Conservation (phyloP, 345 rosid genomes). For the Turnera subulata region DNA sequence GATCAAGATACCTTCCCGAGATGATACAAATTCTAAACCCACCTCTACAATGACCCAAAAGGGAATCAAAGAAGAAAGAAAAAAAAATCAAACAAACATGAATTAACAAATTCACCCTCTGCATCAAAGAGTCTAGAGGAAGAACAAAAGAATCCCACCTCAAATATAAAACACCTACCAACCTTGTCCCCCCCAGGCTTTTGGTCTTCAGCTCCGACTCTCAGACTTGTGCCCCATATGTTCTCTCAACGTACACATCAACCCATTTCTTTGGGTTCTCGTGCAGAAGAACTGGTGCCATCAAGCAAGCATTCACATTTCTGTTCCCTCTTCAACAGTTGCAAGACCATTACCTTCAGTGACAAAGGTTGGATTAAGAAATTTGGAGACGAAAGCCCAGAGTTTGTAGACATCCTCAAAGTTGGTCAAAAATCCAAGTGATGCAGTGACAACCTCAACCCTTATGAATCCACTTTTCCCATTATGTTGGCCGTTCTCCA, state of each 20-base stretch:
- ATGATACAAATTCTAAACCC: slow-evolving; percentile 46
- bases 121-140: slow-evolving; percentile 29
- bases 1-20: slow-evolving; percentile 21
- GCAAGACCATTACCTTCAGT: slow-evolving; percentile 64
- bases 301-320: too few relatives aligned
- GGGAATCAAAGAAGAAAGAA: neutral
- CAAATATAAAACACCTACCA: slow-evolving; percentile 2
- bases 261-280: neutral
- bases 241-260: slow-evolving; percentile 1
- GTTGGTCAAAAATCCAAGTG: slow-evolving; percentile 89
- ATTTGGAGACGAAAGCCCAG: slow-evolving; percentile 90
- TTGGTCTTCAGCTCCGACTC: slow-evolving; percentile 34
- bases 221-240: slow-evolving; percentile 10
- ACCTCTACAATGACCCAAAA: slow-evolving; percentile 42
- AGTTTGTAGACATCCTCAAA: slow-evolving; percentile 92
- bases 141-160: slow-evolving; percentile 31
- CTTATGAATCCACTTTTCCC: slow-evolving; percentile 63
- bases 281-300: too few relatives aligned
- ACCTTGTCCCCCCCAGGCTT: slow-evolving; percentile 11
- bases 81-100: slow-evolving; percentile 40
- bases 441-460: slow-evolving; percentile 92
- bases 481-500: slow-evolving; percentile 56
- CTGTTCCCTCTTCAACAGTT: slow-evolving; percentile 66
- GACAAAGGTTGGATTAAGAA: slow-evolving; percentile 67
- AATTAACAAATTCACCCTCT: slow-evolving; percentile 49